Conservation (phyloP, 441 rosid species). For the Corymbia calophylla region DNA sequence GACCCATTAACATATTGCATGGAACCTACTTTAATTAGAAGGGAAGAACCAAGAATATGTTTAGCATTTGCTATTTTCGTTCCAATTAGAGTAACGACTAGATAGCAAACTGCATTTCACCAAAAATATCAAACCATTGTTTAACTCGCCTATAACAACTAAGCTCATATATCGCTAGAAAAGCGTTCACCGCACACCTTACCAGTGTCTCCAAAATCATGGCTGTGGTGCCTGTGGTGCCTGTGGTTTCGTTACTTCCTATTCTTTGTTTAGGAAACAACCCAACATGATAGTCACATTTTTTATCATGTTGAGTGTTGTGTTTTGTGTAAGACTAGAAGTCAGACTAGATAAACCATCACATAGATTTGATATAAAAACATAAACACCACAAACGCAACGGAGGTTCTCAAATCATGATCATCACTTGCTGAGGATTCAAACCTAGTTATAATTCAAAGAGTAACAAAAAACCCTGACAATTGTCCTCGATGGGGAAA, state of each 20-base stretch:
- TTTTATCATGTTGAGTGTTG: background rate
- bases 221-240: background rate
- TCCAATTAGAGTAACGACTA: background rate
- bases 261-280: background rate
- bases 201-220: background rate
- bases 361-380: background rate
- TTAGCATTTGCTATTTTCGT: background rate
- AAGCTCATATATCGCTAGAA: background rate
- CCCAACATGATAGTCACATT: background rate
- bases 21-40: background rate
- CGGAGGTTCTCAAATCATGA: background rate
- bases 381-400: background rate
- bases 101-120: background rate
- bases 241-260: background rate
- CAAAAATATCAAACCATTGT: background rate
- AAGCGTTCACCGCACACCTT: background rate
- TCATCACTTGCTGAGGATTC: background rate
- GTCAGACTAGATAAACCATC: background rate
- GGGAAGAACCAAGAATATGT: background rate
- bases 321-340: background rate
- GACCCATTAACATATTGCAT: background rate
- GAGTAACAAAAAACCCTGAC: background rate
- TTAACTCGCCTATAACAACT: background rate
- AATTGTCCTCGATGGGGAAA: background rate
- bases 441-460: background rate